phyloP scores from a whole-genome alignment of 2,329 filamentous ascomycete species.

The Amylocarpus encephaloides region DNA sequence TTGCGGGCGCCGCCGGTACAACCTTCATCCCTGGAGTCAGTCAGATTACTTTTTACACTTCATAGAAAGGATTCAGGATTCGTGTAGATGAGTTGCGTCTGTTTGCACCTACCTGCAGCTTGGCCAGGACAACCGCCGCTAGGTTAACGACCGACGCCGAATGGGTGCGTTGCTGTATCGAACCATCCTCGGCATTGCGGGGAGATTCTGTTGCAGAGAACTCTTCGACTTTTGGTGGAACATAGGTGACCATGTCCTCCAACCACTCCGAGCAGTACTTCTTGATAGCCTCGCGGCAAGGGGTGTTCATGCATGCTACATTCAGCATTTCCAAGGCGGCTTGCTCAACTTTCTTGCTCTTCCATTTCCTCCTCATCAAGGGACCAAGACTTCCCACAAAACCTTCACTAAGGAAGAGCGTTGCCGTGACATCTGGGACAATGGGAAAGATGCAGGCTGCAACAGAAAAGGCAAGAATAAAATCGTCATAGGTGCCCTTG shows the following conservation, averaged over 20 bases:
- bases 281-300: constrained; percentile 75
- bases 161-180: constrained; percentile 37
- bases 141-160: constrained; percentile 56
- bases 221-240: constrained; percentile 47
- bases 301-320: constrained; percentile 78
- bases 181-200: constrained; percentile 25
- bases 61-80: constrained; percentile 18
- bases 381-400: constrained; percentile 74
- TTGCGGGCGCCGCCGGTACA: constrained; percentile 24
- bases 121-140: constrained; percentile 71
- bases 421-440: constrained; percentile 65
- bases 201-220: constrained; percentile 11
- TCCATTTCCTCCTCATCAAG: constrained; percentile 72
- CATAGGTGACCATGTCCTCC: constrained; percentile 72
- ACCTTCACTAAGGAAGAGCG: constrained; percentile 80
- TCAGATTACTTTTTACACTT: constrained; percentile 23
- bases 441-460: constrained; percentile 84
- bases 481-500: constrained; percentile 76
- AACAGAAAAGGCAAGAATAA: constrained; percentile 90
- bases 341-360: constrained; percentile 78
- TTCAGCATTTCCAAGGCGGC: constrained; percentile 85
- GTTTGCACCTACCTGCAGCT: constrained; percentile 50
- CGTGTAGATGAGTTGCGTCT: constrained; percentile 11
- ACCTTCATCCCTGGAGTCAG: constrained; percentile 33
- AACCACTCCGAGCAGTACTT: constrained; percentile 86